Base-by-base conservation (phyloP, 352 stramenopile species). In the Phytopythium montanum region DNA sequence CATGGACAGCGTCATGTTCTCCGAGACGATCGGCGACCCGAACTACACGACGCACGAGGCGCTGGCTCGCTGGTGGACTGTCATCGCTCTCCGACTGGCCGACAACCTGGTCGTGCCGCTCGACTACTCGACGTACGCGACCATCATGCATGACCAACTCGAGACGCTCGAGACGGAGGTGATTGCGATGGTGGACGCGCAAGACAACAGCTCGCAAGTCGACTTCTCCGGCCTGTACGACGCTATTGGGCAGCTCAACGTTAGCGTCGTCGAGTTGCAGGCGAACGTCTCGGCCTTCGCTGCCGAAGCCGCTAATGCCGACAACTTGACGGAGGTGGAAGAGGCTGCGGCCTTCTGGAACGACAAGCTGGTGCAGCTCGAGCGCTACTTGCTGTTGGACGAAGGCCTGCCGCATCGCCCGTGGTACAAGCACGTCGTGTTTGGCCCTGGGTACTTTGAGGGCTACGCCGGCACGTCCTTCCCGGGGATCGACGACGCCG, bases 1-100 rank as follows among this genome's bases (percentile, higher is more conserved):
- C 29, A 92, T 89, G 67, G 85, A 94, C 65, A 84, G 65, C 46
- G 83, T 85, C 59, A 67, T 61, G 51, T 92, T 70, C 60, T 49
- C 83, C 16, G 73, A 83, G 25, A 79, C 50, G 18, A 62, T 70
- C 36, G 70, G 60, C 10, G 77, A 88, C 53, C 77, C 77, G 29
- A 59, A 69, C 28, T 88, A 77, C 62, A 53, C 46, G 38, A 62
- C 68, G 10, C 75, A 82, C 50, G 61, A 63, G 25, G 60, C 72
- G 29, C 55, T 75, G 25, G 62, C 77, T 21, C 59, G 66, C n/a
- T 70, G 81, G 44, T 81, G 75, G 65, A 68, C 68, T 2, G 52
- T 82, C 25, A 36, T 85, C 18, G 65, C 66, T 3, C 58, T 86
- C 25, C 66, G 68, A 5, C 58, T 88, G 10, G 74, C 77, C n/a